These are phyloP conservation scores for Clausena lansium DNA, from an alignment of 345 rosid genomes.

Conservation along the genomic window DNA sequence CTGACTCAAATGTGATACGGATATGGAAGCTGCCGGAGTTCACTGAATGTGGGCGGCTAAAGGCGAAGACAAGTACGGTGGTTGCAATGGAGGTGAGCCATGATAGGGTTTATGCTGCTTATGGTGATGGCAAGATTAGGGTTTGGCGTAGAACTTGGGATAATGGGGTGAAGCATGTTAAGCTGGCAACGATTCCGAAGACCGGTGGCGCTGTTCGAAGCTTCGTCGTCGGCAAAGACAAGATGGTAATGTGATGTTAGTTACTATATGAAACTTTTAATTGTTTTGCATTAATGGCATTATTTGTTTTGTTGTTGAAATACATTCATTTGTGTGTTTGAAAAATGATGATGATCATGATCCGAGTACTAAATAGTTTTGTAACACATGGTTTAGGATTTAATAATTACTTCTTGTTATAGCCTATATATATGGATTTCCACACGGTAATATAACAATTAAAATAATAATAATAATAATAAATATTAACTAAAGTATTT, in stretches of 20 bases:
- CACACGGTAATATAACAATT: too few species aligned
- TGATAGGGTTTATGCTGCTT: slow-evolving; percentile 47
- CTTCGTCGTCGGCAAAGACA: slow-evolving; percentile 46
- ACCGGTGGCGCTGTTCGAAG: slow-evolving; percentile 38
- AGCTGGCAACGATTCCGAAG: slow-evolving; percentile 41
- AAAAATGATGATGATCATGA: too few species aligned
- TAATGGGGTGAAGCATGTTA: slow-evolving; percentile 37
- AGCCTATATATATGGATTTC: too few species aligned
- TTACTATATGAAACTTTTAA: neutral
- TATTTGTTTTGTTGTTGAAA: neutral
- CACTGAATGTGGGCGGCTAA: slow-evolving; percentile 42
- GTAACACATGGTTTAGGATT: too few species aligned
- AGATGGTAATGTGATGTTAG: slow-evolving; percentile 28
- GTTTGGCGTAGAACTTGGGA: slow-evolving; percentile 51
- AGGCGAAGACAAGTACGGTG: slow-evolving; percentile 37
- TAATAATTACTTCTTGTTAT: too few species aligned
- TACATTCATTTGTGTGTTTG: neutral
- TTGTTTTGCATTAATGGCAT: neutral
- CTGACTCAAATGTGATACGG: slow-evolving; percentile 39
- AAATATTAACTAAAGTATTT: too few species aligned
- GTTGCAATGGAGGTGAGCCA: slow-evolving; percentile 38
- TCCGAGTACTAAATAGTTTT: neutral
- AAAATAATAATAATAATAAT: too few species aligned
- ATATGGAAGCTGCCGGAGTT: slow-evolving; percentile 54
- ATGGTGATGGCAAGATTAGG: slow-evolving; percentile 45